A percentile compares a stretch with the other conserved stretches of the same genome.
Conservation (phyloP, 176 grass and related monocot species). For the Chrysopogon serrulatus region DNA sequence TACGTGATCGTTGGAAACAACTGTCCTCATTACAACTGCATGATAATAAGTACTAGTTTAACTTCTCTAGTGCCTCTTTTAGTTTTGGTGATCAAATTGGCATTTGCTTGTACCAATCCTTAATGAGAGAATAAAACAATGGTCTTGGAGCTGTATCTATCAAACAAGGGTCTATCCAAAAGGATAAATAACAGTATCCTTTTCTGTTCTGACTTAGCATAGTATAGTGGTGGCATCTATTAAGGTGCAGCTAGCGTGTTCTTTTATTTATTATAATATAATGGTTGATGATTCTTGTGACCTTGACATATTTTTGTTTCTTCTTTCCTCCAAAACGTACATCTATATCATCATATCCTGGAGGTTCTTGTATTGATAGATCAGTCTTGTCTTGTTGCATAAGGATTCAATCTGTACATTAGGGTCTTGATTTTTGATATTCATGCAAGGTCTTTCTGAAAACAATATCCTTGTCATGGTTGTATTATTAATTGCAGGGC, state of each 20-base stretch:
- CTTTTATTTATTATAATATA: too few species aligned
- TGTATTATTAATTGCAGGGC: constrained; percentile 17
- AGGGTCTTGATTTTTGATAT: not conserved
- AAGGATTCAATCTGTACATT: not conserved
- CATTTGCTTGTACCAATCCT: not conserved
- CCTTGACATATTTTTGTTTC: not conserved
- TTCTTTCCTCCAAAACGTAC: not conserved
- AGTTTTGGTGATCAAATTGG: not conserved
- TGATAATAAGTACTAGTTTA: not conserved
- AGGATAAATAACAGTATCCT: not conserved
- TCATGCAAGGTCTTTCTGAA: not conserved
- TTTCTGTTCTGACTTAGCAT: not conserved
- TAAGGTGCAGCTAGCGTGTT: not conserved
- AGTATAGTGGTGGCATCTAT: not conserved
- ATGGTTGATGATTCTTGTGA: constrained; percentile 3
- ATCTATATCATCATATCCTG: not conserved
- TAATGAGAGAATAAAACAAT: not conserved
- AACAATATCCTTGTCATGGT: not conserved
- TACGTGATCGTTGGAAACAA: not conserved
- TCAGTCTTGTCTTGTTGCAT: not conserved
- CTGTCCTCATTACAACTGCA: not conserved
- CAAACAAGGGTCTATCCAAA: not conserved
- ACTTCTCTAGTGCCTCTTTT: not conserved
- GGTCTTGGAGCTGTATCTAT: not conserved
- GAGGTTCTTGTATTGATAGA: not conserved